A percentile compares a stretch with the other conserved stretches of the same genome.
Evolutionary conservation across 768 basidiomycete genomes (phyloP).

Genomic region (Tylopilus felleus): DNA sequence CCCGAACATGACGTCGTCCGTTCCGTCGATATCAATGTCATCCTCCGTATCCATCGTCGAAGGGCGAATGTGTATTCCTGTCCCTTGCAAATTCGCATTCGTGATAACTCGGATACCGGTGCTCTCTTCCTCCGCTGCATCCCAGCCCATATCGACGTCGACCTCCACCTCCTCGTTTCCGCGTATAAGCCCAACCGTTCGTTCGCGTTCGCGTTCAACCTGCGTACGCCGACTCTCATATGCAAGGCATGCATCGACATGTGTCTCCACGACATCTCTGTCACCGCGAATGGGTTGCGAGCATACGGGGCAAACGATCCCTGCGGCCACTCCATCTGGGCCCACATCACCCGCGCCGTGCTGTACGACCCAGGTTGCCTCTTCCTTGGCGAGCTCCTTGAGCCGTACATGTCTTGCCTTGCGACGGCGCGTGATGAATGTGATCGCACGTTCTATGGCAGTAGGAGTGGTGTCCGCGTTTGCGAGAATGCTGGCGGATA

Average conservation of each 20-base stretch:
- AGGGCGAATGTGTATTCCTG: constrained; percentile 66
- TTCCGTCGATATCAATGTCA: constrained; percentile 78
- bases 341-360: constrained; percentile 30
- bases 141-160: constrained; percentile 36
- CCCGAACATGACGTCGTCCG: constrained; percentile 65
- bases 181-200: constrained; percentile 28
- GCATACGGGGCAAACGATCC: constrained; percentile 71
- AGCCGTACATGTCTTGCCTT: constrained; percentile 66
- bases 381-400: constrained; percentile 64
- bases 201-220: constrained; percentile 29
- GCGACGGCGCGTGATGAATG: constrained; percentile 62
- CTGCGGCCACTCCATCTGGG: constrained; percentile 36
- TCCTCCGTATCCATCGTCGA: constrained; percentile 68
- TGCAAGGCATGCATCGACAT: constrained; percentile 77
- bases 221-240: constrained; percentile 44
- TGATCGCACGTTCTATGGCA: constrained; percentile 52
- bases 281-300: constrained; percentile 55
- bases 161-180: constrained; percentile 31
- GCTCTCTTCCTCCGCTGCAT: constrained; percentile 39
- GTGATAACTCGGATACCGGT: constrained; percentile 38
- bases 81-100: constrained; percentile 43
- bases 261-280: constrained; percentile 70
- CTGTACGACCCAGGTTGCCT: constrained; percentile 35
- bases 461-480: constrained; percentile 24
- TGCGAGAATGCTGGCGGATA: constrained; percentile 12